Evolutionary conservation across 2,329 filamentous ascomycete species (phyloP), one percentile per base, ranked within the genome.

Genomic region (Penicillium paneum): DNA sequence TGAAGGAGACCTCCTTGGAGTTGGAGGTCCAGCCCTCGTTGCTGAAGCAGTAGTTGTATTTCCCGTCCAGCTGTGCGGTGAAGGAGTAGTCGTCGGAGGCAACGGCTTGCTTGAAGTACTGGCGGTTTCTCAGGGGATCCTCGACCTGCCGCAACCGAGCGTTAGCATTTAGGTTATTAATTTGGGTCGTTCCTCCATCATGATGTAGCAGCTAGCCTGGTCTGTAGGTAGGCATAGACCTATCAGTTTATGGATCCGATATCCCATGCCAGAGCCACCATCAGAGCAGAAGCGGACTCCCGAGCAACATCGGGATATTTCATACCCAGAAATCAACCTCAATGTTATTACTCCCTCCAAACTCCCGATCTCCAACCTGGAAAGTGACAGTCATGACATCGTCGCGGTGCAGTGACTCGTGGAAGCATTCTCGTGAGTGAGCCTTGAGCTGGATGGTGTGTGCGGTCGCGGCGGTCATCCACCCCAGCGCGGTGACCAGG

Each of bases 341-440:
- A 56, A 99, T 80, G 71, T 97, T 97, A 32, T 93, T 93, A 54
- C 91, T 92, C 49, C 89, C 90, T 48, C 93, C 93, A 76, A 96
- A 97, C 74, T 99, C 94, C 64, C 93, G 82, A 74, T 99, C 94
- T 71, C 94, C 94, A 55, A 97, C 93, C 79, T 97, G 94, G 82
- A 95, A 99, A 29, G 92, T 96, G 56, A 99, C 92, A 8, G 91
- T 97, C 94, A 99, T 99, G 76, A 88, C 90, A 80, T 99, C 94
- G 75, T 96, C 94, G 73, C 83, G 85, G 80, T 96, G 93, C 56
- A 99, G 85, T 66, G 81, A 77, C 79, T 99, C 94, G 81, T 96
- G 90, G 83, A 97, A 99, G 81, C 94, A 99, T 80, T 99, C 94
- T 77, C 91, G 85, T 70, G 91, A 90, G 78, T 99, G 91, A 66